Percentiles rank a stretch among this genome's conserved stretches.
Conservation (phyloP, 2,329 filamentous ascomycete species). For the Ophiostoma novo-ulmi region DNA sequence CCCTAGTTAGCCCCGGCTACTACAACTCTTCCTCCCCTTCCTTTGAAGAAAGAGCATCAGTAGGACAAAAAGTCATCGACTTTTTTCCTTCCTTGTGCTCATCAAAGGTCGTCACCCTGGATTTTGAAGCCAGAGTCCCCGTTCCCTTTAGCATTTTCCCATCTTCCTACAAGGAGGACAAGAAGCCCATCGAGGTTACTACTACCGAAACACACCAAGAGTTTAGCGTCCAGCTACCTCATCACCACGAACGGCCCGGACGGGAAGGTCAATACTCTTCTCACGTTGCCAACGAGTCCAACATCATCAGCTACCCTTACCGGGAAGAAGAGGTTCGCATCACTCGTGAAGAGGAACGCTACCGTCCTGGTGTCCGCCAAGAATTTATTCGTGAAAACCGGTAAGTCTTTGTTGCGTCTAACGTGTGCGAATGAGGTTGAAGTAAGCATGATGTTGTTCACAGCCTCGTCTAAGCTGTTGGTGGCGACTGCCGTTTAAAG, state of each 20-base stretch:
- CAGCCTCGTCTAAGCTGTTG: constrained; percentile 5
- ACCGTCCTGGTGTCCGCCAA: constrained; percentile 62
- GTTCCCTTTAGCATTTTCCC: constrained; percentile 99
- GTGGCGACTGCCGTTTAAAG: background rate
- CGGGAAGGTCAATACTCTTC: constrained; percentile 94
- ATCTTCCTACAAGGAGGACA: constrained; percentile 45
- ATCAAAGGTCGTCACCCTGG: constrained; percentile 87
- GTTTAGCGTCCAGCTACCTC: constrained; percentile 69
- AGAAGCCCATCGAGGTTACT: constrained; percentile 25
- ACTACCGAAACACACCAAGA: constrained; percentile 71
- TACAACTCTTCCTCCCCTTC: constrained; percentile 48
- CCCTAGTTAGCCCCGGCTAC: constrained; percentile 21
- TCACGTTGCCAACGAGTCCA: constrained; percentile 40
- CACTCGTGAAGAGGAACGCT: constrained; percentile 70
- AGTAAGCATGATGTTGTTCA: constrained; percentile 6
- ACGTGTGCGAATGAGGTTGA: background rate
- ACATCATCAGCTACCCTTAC: constrained; percentile 40
- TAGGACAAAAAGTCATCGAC: constrained; percentile 39
- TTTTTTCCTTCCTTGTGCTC: constrained; percentile 52
- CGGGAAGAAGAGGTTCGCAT: constrained; percentile 79
- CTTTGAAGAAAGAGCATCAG: constrained; percentile 45
- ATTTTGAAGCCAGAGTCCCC: constrained; percentile 99
- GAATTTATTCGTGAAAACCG: constrained; percentile 52
- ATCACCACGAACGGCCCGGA: constrained; percentile 74
- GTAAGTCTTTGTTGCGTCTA: constrained; percentile 34